A percentile compares a stretch with the other conserved stretches of the same genome.
These are phyloP conservation scores for Penicillium odoratum DNA, from an alignment of 495 filamentous ascomycete species.

Conservation along the genomic window DNA sequence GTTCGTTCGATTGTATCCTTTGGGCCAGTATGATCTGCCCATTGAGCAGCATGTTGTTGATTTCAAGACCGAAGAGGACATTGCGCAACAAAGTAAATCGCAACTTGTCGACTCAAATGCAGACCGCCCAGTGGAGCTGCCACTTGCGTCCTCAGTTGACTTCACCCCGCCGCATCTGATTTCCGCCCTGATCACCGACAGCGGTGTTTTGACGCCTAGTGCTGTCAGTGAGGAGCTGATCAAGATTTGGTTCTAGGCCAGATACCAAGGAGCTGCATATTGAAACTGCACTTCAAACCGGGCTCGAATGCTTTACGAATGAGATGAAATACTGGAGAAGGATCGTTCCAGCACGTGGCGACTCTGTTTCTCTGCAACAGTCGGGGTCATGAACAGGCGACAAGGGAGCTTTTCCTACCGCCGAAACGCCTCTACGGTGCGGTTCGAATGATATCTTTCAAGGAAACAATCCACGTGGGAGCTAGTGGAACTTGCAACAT, in stretches of 20 bases:
- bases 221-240: conserved; percentile 78
- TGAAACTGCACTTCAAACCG: conserved; percentile 1
- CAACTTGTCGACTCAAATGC: conserved; percentile 15
- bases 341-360: neutral
- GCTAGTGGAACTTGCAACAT: neutral
- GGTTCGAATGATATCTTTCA: neutral
- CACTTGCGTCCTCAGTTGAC: conserved; percentile 65
- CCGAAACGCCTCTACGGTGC: neutral
- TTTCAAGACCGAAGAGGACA: conserved; percentile 58
- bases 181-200: conserved; percentile 75
- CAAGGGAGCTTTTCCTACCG: neutral
- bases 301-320: conserved; percentile 3
- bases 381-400: neutral
- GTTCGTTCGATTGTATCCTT: conserved; percentile 79
- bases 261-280: neutral
- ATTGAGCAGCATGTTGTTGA: conserved; percentile 74
- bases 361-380: neutral
- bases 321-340: neutral
- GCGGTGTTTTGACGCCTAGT: conserved; percentile 71
- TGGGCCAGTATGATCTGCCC: conserved; percentile 75
- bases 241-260: conserved; percentile 69
- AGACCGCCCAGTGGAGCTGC: conserved; percentile 31
- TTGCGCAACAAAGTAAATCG: conserved; percentile 42
- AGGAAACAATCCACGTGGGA: neutral
- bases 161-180: conserved; percentile 85